phyloP scores from a whole-genome alignment of 768 basidiomycete genomes.

The Tephrocybe rancida region DNA sequence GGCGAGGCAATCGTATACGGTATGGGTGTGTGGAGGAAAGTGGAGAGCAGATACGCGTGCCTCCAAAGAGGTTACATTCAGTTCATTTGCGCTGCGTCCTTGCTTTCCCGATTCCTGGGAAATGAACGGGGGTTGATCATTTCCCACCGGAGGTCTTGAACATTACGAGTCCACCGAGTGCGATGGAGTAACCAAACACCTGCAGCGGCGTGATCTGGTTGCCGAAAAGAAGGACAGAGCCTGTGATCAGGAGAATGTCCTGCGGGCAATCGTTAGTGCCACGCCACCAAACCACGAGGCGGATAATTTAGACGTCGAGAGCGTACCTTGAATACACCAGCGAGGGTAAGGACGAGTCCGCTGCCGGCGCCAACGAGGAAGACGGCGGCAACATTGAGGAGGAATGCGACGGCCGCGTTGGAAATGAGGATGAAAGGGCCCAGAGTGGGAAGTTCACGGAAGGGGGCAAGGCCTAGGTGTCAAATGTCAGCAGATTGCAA shows the following conservation, averaged over 20 bases:
- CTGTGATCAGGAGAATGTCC: constrained; percentile 94
- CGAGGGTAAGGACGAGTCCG: constrained; percentile 88
- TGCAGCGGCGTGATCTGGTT: constrained; percentile 82
- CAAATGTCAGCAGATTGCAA: neutral
- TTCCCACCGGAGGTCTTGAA: constrained; percentile 80
- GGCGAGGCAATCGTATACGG: too few relatives aligned
- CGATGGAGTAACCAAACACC: constrained; percentile 88
- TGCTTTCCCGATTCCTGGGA: too few relatives aligned
- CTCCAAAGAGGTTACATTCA: neutral
- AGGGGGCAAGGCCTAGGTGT: constrained; percentile 59
- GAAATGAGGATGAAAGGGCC: constrained; percentile 74
- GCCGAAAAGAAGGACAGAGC: constrained; percentile 87
- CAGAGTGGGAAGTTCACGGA: constrained; percentile 66
- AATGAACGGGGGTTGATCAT: constrained; percentile 27
- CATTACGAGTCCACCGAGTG: constrained; percentile 79
- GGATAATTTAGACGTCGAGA: neutral
- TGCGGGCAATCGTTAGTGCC: constrained; percentile 28
- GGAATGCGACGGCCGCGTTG: constrained; percentile 88
- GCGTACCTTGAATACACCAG: constrained; percentile 88
- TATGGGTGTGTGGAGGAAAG: too few relatives aligned
- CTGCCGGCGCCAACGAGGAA: constrained; percentile 90
- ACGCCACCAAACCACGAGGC: neutral
- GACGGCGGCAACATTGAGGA: constrained; percentile 90
- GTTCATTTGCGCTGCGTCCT: neutral
- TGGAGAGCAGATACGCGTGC: too few relatives aligned